phyloP scores from a whole-genome alignment of 306 rosid genomes.

The Prosopis cineraria region DNA sequence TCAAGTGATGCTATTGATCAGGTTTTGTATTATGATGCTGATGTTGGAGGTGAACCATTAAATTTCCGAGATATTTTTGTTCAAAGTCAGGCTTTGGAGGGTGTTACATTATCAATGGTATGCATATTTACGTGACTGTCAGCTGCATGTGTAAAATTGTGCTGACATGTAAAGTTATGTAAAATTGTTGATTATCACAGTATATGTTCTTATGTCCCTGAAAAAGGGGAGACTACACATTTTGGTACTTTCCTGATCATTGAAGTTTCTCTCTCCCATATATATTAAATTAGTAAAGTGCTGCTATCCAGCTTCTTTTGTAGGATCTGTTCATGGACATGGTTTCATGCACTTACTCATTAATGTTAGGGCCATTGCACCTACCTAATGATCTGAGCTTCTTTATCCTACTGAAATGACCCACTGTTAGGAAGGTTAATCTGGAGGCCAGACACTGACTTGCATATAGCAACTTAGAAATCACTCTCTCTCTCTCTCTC shows the following conservation, averaged over 20 bases:
- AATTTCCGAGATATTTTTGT: slow-evolving; percentile 85
- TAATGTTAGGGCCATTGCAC: neutral
- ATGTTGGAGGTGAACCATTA: slow-evolving; percentile 81
- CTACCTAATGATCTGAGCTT: neutral
- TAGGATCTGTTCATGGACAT: neutral
- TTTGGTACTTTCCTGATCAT: neutral
- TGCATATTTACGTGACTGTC: slow-evolving; percentile 23
- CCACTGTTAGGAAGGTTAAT: neutral
- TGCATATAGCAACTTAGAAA: neutral
- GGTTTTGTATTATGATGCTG: slow-evolving; percentile 85
- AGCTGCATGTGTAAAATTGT: slow-evolving; percentile 21
- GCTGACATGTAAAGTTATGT: slow-evolving; percentile 8
- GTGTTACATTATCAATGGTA: slow-evolving; percentile 92
- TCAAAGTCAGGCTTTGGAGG: slow-evolving; percentile 95
- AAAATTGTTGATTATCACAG: neutral
- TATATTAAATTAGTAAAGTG: neutral
- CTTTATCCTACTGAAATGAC: neutral
- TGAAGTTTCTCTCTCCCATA: neutral
- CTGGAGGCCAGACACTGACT: neutral
- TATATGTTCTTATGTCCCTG: neutral
- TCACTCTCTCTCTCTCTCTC: neutral
- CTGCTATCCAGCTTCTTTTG: neutral
- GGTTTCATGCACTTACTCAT: slow-evolving; percentile 20
- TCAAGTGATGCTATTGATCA: slow-evolving; percentile 38
- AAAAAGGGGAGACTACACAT: neutral